Percentiles rank a stretch among this genome's conserved stretches.
phyloP scores from a whole-genome alignment of 192 early-diverging fungal genomes.

The Coemansia sp. region DNA sequence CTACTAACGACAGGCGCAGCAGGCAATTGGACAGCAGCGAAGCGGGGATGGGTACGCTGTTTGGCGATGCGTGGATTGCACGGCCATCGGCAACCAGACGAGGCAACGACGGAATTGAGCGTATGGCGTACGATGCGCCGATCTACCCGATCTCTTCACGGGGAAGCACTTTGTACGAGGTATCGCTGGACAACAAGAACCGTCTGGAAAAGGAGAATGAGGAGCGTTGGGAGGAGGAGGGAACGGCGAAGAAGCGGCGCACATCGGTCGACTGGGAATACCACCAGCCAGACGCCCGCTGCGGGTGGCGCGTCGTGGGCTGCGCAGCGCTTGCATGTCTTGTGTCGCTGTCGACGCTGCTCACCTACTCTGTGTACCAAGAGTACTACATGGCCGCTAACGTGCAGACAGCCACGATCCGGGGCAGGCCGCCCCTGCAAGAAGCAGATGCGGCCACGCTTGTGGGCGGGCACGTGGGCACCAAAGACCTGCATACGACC shows the following conservation, averaged over 20 bases:
- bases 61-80: conserved; percentile 34
- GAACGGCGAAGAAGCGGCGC: background rate
- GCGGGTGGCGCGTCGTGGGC: conserved; percentile 24
- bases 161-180: conserved; percentile 17
- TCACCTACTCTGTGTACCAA: conserved; percentile 43
- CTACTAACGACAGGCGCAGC: background rate
- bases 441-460: background rate
- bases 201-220: background rate
- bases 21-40: background rate
- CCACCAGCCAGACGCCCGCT: conserved; percentile 14
- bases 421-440: background rate
- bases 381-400: conserved; percentile 22
- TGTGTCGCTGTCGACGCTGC: conserved; percentile 31
- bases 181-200: conserved; percentile 7
- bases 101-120: background rate
- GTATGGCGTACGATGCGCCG: background rate
- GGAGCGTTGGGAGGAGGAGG: too few relatives aligned
- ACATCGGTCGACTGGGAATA: conserved; percentile 36
- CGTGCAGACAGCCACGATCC: background rate
- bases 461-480: background rate
- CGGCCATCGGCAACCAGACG: conserved; percentile 9
- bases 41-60: conserved; percentile 29
- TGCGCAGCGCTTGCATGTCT: conserved; percentile 35
- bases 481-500: background rate
- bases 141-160: conserved; percentile 3